Evolutionary conservation across 176 grass and related monocot genomes (phyloP).

Genomic region (Zoysia pacifica): DNA sequence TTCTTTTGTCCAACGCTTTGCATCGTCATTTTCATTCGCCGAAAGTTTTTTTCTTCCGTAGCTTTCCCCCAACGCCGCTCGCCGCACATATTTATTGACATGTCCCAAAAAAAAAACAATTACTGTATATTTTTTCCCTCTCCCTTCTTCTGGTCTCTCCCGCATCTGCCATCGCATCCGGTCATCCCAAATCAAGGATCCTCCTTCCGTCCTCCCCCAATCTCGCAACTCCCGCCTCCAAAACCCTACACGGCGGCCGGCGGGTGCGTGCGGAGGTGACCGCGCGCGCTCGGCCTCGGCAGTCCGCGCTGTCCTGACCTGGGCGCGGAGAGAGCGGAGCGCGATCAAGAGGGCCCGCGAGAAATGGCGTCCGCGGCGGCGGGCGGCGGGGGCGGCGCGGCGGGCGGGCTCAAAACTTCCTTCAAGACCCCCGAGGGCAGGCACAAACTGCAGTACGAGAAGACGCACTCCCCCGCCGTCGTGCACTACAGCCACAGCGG

Average conservation of each 20-base stretch:
- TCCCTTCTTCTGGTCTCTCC: background rate
- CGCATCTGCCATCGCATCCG: background rate
- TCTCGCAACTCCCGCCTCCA: slow-evolving; percentile 30
- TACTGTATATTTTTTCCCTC: background rate
- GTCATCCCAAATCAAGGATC: slow-evolving; percentile 39
- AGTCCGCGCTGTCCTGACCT: background rate
- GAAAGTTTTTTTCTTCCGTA: background rate
- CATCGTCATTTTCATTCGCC: background rate
- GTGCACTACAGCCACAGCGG: slow-evolving; percentile 78
- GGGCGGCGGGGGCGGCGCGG: slow-evolving; percentile 35
- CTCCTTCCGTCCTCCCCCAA: slow-evolving; percentile 3
- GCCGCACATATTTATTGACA: slow-evolving; percentile 2
- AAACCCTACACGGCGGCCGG: slow-evolving; percentile 36
- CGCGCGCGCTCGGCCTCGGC: background rate
- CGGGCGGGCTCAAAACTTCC: slow-evolving; percentile 71
- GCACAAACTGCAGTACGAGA: slow-evolving; percentile 95
- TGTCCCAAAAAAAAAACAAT: background rate
- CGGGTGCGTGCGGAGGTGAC: slow-evolving; percentile 18
- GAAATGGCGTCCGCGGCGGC: slow-evolving; percentile 56
- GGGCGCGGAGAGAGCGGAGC: background rate
- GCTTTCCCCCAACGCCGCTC: background rate
- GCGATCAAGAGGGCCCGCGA: slow-evolving; percentile 27
- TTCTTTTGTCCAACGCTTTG: background rate
- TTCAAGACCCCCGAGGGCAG: slow-evolving; percentile 97
- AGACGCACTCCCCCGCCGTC: slow-evolving; percentile 68